Evolutionary conservation across 805 yeast species (phyloP).

Genomic region (Monosporozyma aerobia): DNA sequence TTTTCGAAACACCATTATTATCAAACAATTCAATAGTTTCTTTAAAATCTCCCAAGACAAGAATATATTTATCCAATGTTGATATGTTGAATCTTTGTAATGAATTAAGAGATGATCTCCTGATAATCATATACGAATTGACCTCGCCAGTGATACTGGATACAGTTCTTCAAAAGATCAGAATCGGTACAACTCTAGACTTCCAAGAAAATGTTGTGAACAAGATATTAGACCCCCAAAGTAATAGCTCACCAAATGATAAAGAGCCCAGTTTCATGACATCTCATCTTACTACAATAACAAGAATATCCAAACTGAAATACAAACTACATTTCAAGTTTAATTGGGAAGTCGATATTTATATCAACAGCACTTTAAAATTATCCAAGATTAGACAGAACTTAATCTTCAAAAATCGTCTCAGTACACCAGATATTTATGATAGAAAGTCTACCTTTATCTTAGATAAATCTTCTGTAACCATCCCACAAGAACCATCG

Average conservation of each 20-base stretch:
- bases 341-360: conserved; percentile 27
- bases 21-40: conserved; percentile 28
- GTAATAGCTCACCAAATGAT: neutral
- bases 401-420: conserved; percentile 11
- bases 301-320: conserved; percentile 19
- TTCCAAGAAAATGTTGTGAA: conserved; percentile 12
- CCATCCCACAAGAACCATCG: neutral
- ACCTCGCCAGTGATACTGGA: conserved; percentile 16
- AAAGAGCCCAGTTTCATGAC: neutral
- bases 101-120: conserved; percentile 21
- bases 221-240: conserved; percentile 3
- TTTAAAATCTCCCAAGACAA: conserved; percentile 23
- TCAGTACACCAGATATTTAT: conserved; percentile 2
- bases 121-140: conserved; percentile 23
- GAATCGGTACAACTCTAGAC: conserved; percentile 19
- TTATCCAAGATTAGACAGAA: conserved; percentile 19
- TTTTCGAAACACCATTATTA: conserved; percentile 28
- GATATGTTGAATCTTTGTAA: conserved; percentile 22
- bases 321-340: conserved; percentile 20
- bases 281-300: conserved; percentile 17
- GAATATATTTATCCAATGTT: conserved; percentile 24
- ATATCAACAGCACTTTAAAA: conserved; percentile 19
- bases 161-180: conserved; percentile 16
- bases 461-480: conserved; percentile 1
- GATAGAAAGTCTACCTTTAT: conserved; percentile 6